Evolutionary conservation across 163 green algal species (phyloP).

Genomic region (Scenedesmus sp.): DNA sequence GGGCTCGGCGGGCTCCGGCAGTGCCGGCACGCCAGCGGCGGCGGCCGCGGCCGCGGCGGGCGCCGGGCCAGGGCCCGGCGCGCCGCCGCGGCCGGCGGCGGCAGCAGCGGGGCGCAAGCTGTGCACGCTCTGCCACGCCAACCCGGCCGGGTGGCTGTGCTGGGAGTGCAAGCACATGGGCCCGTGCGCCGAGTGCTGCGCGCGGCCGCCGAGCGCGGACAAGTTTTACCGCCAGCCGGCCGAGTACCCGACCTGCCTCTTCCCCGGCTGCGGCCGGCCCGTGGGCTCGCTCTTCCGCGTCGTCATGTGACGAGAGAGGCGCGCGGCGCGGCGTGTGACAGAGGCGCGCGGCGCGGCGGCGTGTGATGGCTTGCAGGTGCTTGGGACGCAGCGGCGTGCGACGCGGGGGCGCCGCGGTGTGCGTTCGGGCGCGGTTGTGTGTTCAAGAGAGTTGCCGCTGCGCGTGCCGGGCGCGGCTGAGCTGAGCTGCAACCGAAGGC

Average conservation of each 20-base stretch:
- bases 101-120: background rate
- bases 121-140: background rate
- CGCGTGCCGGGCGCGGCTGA: too few relatives aligned
- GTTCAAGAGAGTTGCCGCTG: too few relatives aligned
- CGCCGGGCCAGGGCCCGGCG: too few relatives aligned
- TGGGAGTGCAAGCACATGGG: conserved; percentile 22
- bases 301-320: background rate
- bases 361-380: background rate
- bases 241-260: background rate
- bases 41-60: too few relatives aligned
- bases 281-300: background rate
- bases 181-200: conserved; percentile 6
- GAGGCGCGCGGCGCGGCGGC: background rate
- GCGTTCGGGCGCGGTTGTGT: too few relatives aligned
- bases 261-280: background rate
- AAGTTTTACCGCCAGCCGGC: background rate
- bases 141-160: background rate
- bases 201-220: background rate
- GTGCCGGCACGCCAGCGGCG: background rate
- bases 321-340: background rate
- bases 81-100: too few relatives aligned
- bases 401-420: too few relatives aligned
- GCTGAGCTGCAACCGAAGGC: too few relatives aligned
- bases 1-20: background rate
- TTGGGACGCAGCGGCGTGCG: too few relatives aligned